phyloP scores from a whole-genome alignment of 1,139 yeast species.

The Blastobotrys elegans region DNA sequence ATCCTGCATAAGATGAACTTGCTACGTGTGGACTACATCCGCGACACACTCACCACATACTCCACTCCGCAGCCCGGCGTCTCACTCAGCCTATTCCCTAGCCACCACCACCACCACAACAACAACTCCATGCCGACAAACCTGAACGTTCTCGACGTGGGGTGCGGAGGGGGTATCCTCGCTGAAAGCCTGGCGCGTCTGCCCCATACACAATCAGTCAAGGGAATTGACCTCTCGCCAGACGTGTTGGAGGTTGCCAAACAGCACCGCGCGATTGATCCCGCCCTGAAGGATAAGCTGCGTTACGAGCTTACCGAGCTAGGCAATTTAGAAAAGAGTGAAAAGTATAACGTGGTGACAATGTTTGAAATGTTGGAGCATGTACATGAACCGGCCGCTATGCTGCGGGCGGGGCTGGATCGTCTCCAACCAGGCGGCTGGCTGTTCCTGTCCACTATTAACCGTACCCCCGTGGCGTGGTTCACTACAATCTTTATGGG shows the following conservation, averaged over 20 bases:
- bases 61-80: conserved; percentile 56
- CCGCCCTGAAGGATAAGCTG: conserved; percentile 49
- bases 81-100: conserved; percentile 61
- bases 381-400: conserved; percentile 75
- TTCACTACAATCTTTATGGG: conserved; percentile 91
- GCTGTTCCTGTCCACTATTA: conserved; percentile 84
- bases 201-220: conserved; percentile 47
- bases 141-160: conserved; percentile 70
- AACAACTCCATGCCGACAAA: conserved; percentile 27
- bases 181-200: conserved; percentile 83
- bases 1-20: conserved; percentile 92
- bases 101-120: conserved; percentile 43
- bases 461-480: conserved; percentile 85
- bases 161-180: conserved; percentile 96
- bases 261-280: conserved; percentile 62
- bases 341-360: conserved; percentile 69
- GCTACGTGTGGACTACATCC: conserved; percentile 80
- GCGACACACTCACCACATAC: conserved; percentile 49
- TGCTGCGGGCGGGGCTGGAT: conserved; percentile 59
- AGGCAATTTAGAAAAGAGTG: conserved; percentile 43
- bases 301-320: conserved; percentile 56
- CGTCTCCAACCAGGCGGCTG: conserved; percentile 78
- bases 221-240: conserved; percentile 78
- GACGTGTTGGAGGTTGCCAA: conserved; percentile 81
- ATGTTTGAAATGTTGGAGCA: conserved; percentile 95